phyloP scores from a whole-genome alignment of 2,329 filamentous ascomycete genomes.

The Penicillium sp. region DNA sequence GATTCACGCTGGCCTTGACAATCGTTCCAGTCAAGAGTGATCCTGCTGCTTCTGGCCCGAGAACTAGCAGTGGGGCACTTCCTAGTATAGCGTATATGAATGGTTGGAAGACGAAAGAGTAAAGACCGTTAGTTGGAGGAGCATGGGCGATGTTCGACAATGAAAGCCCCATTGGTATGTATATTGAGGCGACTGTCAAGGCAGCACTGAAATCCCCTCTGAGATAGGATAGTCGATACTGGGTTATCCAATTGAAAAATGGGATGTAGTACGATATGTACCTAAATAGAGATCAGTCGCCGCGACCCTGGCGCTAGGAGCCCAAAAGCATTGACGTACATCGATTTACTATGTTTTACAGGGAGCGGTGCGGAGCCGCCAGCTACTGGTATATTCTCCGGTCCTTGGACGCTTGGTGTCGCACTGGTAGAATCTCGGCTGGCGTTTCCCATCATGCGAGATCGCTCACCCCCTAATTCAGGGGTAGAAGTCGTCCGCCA shows the following conservation, averaged over 20 bases:
- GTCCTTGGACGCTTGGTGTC: slow-evolving; percentile 47
- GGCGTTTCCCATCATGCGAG: slow-evolving; percentile 18
- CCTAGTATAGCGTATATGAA: slow-evolving; percentile 89
- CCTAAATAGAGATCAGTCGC: slow-evolving; percentile 51
- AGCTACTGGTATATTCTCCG: slow-evolving; percentile 72
- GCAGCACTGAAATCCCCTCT: slow-evolving; percentile 87
- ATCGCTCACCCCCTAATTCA: slow-evolving; percentile 46
- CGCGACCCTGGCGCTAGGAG: background rate
- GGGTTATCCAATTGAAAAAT: slow-evolving; percentile 84
- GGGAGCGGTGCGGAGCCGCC: slow-evolving; percentile 75
- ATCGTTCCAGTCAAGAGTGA: slow-evolving; percentile 89
- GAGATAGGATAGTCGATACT: slow-evolving; percentile 82
- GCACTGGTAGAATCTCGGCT: background rate
- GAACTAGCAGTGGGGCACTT: slow-evolving; percentile 89
- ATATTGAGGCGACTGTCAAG: slow-evolving; percentile 97
- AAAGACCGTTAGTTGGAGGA: slow-evolving; percentile 90
- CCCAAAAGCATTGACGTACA: slow-evolving; percentile 59
- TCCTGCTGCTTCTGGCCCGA: slow-evolving; percentile 92
- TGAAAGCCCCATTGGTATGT: slow-evolving; percentile 95
- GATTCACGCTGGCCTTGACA: slow-evolving; percentile 75
- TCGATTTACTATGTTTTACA: slow-evolving; percentile 71
- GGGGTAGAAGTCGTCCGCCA: slow-evolving; percentile 4
- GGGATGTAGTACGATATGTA: slow-evolving; percentile 94
- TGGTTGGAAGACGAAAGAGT: slow-evolving; percentile 91
- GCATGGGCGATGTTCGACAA: slow-evolving; percentile 91